Conservation (phyloP, 768 basidiomycete genomes). For the Tephrocybe sp. region DNA sequence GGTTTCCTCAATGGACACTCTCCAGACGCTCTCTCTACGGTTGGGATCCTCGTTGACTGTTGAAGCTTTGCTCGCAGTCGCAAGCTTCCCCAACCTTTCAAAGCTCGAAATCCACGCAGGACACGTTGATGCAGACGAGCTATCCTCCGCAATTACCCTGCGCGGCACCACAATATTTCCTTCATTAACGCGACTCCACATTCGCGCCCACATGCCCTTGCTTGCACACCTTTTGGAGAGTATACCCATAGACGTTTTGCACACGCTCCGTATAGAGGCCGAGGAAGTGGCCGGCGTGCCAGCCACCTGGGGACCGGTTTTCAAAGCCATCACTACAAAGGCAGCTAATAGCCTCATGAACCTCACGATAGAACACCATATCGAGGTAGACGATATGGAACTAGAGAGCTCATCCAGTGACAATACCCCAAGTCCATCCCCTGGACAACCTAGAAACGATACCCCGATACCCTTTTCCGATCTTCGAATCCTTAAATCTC, state of each 20-base stretch:
- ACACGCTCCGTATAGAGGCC: constrained; percentile 37
- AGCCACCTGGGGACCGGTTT: constrained; percentile 33
- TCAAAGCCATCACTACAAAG: constrained; percentile 28
- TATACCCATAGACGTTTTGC: constrained; percentile 30
- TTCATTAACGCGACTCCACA: constrained; percentile 34
- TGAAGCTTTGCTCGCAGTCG: constrained; percentile 34
- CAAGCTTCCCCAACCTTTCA: constrained; percentile 33
- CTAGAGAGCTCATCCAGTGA: constrained; percentile 18
- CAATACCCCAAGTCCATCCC: constrained; percentile 6
- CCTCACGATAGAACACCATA: constrained; percentile 42
- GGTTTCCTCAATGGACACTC: constrained; percentile 29
- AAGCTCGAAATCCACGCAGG: constrained; percentile 45
- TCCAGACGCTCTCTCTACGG: constrained; percentile 37
- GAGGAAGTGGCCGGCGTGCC: constrained; percentile 22
- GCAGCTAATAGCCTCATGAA: constrained; percentile 29
- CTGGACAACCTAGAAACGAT: constrained; percentile 11
- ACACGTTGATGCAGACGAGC: constrained; percentile 28
- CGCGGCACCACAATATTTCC: constrained; percentile 27
- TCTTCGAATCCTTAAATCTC: constrained; percentile 32
- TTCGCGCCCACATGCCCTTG: constrained; percentile 35
- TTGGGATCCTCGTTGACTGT: constrained; percentile 35
- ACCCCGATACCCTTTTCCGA: constrained; percentile 28
- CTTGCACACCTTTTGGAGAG: constrained; percentile 32
- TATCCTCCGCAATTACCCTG: constrained; percentile 17
- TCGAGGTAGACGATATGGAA: constrained; percentile 32